A percentile compares a stretch with the other conserved stretches of the same genome.
Conservation (phyloP, 1,139 yeast species). For the Yamadazyma kanchanaburiensis region DNA sequence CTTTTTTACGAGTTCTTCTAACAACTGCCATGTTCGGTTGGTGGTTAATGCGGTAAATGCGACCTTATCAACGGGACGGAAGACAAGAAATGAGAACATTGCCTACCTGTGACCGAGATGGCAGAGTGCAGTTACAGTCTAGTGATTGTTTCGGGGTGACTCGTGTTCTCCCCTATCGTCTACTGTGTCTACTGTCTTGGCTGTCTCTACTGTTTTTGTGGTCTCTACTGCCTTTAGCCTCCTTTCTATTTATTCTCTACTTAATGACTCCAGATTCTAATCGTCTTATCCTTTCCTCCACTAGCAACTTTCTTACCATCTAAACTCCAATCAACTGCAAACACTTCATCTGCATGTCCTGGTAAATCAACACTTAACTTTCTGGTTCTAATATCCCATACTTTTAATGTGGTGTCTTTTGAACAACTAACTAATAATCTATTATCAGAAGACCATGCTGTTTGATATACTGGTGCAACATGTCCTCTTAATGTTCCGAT, state of each 20-base stretch:
- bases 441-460: slow-evolving; percentile 98
- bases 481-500: slow-evolving; percentile 92
- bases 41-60: background rate
- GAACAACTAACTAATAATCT: slow-evolving; percentile 88
- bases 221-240: no score
- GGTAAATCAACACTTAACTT: slow-evolving; percentile 88
- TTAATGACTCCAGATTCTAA: slow-evolving; percentile 86
- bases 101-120: no score
- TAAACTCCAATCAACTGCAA: slow-evolving; percentile 96
- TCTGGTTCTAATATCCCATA: slow-evolving; percentile 90
- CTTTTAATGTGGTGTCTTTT: slow-evolving; percentile 94
- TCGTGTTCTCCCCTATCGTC: no score
- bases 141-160: background rate
- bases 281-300: slow-evolving; percentile 95
- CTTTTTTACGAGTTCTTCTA: slow-evolving; percentile 69
- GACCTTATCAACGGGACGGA: no score
- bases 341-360: slow-evolving; percentile 94
- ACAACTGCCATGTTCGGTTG: slow-evolving; percentile 49
- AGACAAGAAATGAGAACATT: no score
- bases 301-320: slow-evolving; percentile 93
- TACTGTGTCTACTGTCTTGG: no score
- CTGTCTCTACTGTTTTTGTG: no score
- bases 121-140: no score
- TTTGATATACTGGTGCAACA: slow-evolving; percentile 96
- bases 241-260: no score